A percentile compares a stretch with the other conserved stretches of the same genome.
Evolutionary conservation across 2,329 filamentous ascomycete species (phyloP).

Genomic region (Paraphoma chrysanthemicola): DNA sequence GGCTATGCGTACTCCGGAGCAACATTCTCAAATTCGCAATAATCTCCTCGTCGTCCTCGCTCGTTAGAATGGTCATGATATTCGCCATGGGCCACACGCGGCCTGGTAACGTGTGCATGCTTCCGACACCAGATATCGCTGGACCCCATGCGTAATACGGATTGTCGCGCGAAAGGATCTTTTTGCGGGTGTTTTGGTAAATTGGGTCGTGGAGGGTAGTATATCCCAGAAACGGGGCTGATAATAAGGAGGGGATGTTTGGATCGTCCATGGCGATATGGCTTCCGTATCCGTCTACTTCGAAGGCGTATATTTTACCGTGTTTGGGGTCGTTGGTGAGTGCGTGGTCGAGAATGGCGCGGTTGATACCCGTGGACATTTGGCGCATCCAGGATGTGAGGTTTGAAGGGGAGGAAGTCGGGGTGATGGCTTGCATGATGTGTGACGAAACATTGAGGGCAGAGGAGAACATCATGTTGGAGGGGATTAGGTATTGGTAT

Average conservation of each 20-base stretch:
- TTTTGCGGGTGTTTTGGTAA: slow-evolving; percentile 54
- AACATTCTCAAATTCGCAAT: slow-evolving; percentile 49
- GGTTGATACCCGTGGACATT: slow-evolving; percentile 56
- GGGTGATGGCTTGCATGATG: slow-evolving; percentile 59
- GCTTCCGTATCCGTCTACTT: slow-evolving; percentile 55
- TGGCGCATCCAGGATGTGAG: slow-evolving; percentile 64
- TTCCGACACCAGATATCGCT: slow-evolving; percentile 53
- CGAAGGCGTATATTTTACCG: slow-evolving; percentile 55
- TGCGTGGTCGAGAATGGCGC: slow-evolving; percentile 53
- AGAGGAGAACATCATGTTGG: slow-evolving; percentile 74
- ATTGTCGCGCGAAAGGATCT: slow-evolving; percentile 52
- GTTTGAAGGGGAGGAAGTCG: slow-evolving; percentile 42
- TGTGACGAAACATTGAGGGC: slow-evolving; percentile 62
- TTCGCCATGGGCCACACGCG: slow-evolving; percentile 59
- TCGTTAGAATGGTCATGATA: slow-evolving; percentile 58
- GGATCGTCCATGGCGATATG: slow-evolving; percentile 74
- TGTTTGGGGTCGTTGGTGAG: slow-evolving; percentile 43
- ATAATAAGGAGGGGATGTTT: slow-evolving; percentile 71
- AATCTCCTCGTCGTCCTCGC: slow-evolving; percentile 55
- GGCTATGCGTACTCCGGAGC: slow-evolving; percentile 55
- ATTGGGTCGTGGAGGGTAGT: slow-evolving; percentile 45
- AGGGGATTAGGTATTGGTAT: slow-evolving; percentile 58
- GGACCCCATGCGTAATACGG: slow-evolving; percentile 58
- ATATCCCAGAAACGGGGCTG: slow-evolving; percentile 69
- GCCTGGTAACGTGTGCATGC: slow-evolving; percentile 55